Percentiles rank a stretch among this genome's conserved stretches.
These are phyloP conservation scores for Rhizopogon vesiculosus DNA, from an alignment of 768 basidiomycete genomes.

Conservation along the genomic window DNA sequence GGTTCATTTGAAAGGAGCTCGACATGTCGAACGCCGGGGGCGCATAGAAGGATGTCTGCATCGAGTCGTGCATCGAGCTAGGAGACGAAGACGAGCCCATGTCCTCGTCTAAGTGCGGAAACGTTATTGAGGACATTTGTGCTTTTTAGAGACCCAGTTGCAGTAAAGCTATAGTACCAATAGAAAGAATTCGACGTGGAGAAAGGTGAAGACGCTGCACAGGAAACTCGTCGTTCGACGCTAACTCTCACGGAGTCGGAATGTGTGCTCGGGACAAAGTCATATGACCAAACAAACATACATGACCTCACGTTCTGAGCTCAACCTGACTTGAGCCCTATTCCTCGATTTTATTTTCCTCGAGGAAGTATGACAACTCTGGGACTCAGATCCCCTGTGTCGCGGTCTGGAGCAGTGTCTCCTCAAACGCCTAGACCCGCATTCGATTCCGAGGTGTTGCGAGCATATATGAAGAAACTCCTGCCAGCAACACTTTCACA, in stretches of 20 bases:
- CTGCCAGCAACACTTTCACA: slow-evolving; percentile 63
- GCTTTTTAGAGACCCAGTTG: background rate
- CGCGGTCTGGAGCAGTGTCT: slow-evolving; percentile 58
- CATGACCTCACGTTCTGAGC: background rate
- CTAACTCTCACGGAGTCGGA: background rate
- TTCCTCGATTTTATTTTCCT: background rate
- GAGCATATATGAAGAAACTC: slow-evolving; percentile 79
- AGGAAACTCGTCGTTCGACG: background rate
- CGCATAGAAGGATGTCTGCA: slow-evolving; percentile 44
- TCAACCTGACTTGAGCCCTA: background rate
- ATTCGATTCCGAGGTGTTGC: slow-evolving; percentile 72
- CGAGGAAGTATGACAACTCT: slow-evolving; percentile 18
- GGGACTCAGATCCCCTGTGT: slow-evolving; percentile 55
- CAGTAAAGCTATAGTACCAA: background rate
- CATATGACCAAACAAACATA: slow-evolving; percentile 20
- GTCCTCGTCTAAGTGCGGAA: slow-evolving; percentile 42
- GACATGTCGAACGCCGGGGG: slow-evolving; percentile 54
- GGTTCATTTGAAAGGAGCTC: slow-evolving; percentile 76
- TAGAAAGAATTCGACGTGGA: background rate
- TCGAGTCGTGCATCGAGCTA: slow-evolving; percentile 28
- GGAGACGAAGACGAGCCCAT: slow-evolving; percentile 33
- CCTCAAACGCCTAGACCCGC: slow-evolving; percentile 37
- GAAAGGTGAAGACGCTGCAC: background rate
- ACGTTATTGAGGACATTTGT: slow-evolving; percentile 64
- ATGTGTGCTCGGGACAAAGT: slow-evolving; percentile 2